Conservation (phyloP, 352 stramenopile species). For the Pythium coloratum region DNA sequence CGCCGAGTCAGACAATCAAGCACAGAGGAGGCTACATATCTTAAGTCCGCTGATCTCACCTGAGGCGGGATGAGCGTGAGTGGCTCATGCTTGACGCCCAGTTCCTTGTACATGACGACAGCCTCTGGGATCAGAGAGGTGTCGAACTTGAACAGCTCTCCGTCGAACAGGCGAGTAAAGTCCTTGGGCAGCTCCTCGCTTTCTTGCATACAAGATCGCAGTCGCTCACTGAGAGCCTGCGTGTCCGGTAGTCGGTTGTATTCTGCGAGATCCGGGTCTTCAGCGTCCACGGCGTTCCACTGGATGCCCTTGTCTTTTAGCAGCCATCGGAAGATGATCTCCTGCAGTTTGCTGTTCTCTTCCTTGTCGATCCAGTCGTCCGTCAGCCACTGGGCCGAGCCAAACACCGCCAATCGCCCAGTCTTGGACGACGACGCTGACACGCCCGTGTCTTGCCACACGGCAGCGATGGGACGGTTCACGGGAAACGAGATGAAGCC, state of each 20-base stretch:
- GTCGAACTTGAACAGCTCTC: slow-evolving; percentile 94
- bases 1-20: neutral
- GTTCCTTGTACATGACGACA: slow-evolving; percentile 89
- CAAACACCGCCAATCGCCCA: slow-evolving; percentile 86
- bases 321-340: slow-evolving; percentile 94
- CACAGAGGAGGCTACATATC: neutral
- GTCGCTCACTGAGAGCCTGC: slow-evolving; percentile 88
- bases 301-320: slow-evolving; percentile 81
- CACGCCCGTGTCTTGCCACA: slow-evolving; percentile 83
- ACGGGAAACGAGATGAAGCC: slow-evolving; percentile 96
- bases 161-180: slow-evolving; percentile 94
- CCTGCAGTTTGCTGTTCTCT: slow-evolving; percentile 91
- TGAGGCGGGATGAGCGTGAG: slow-evolving; percentile 93
- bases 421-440: slow-evolving; percentile 60
- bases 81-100: slow-evolving; percentile 95
- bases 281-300: slow-evolving; percentile 64
- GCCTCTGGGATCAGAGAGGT: slow-evolving; percentile 94
- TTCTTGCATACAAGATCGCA: slow-evolving; percentile 95
- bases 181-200: slow-evolving; percentile 93
- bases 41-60: slow-evolving; percentile 24
- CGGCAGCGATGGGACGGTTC: slow-evolving; percentile 91
- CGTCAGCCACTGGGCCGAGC: slow-evolving; percentile 92
- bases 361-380: slow-evolving; percentile 96
- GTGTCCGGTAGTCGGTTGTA: slow-evolving; percentile 93
- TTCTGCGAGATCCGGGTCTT: slow-evolving; percentile 87